These are phyloP conservation scores for Fusarium tanahbumbuense DNA, from an alignment of 2,329 filamentous ascomycete genomes.

Conservation along the genomic window DNA sequence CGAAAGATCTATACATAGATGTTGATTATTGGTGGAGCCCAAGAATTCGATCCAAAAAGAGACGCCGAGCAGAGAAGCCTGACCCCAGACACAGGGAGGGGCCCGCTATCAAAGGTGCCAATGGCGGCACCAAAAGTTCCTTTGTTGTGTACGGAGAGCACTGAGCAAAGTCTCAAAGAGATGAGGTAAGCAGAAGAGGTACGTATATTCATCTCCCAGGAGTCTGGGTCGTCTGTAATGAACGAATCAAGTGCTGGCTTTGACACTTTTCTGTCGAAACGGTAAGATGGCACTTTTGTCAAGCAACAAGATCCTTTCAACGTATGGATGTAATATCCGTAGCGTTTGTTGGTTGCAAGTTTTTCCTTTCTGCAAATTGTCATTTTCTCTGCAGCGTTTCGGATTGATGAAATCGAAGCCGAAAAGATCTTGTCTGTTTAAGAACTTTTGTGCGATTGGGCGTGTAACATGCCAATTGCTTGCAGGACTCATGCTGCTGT, in stretches of 20 bases:
- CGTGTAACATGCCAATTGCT: conserved; percentile 1
- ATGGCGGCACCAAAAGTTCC: conserved; percentile 47
- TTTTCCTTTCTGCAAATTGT: background rate
- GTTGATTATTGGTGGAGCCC: conserved; percentile 16
- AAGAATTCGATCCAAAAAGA: conserved; percentile 13
- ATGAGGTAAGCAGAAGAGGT: conserved; percentile 28
- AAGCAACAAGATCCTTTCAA: conserved; percentile 12
- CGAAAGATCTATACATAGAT: background rate
- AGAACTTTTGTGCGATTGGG: conserved; percentile 27
- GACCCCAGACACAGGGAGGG: conserved; percentile 36
- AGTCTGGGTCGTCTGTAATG: conserved; percentile 26
- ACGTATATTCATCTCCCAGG: conserved; percentile 26
- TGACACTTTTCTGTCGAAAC: conserved; percentile 5
- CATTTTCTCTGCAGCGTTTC: conserved; percentile 12
- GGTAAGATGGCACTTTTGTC: conserved; percentile 27
- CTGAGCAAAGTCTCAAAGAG: background rate
- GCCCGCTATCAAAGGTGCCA: conserved; percentile 47
- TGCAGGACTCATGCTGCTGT: conserved; percentile 17
- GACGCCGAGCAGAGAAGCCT: conserved; percentile 19
- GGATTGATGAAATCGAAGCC: conserved; percentile 17
- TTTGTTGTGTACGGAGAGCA: conserved; percentile 6
- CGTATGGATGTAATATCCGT: background rate
- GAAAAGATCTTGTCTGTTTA: background rate
- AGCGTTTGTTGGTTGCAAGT: conserved; percentile 7
- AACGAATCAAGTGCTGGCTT: conserved; percentile 23